Evolutionary conservation across 805 yeast genomes (phyloP).

Genomic region (Vanderwaltozyma verrucispora): DNA sequence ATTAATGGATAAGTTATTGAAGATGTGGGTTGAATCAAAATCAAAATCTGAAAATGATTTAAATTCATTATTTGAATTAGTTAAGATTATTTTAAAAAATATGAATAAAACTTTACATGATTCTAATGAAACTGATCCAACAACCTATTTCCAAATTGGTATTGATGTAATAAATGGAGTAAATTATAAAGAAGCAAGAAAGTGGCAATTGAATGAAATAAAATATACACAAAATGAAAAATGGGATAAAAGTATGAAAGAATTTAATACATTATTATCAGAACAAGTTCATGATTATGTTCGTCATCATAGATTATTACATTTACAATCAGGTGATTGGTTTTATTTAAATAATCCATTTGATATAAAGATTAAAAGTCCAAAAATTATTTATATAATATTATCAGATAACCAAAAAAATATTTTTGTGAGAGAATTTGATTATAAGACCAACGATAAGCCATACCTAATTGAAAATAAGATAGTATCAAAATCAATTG

Average conservation of each 20-base stretch:
- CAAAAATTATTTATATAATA: slow-evolving; percentile 44
- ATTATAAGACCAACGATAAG: slow-evolving; percentile 33
- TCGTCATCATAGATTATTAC: slow-evolving; percentile 61
- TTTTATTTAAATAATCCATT: slow-evolving; percentile 54
- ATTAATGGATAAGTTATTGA: slow-evolving; percentile 46
- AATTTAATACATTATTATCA: slow-evolving; percentile 41
- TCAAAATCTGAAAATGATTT: slow-evolving; percentile 41
- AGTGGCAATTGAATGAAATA: slow-evolving; percentile 39
- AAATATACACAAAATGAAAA: slow-evolving; percentile 28
- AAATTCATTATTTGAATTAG: slow-evolving; percentile 37
- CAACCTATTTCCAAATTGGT: background rate
- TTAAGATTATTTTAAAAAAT: slow-evolving; percentile 29
- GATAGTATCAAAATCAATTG: slow-evolving; percentile 7
- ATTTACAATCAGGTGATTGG: slow-evolving; percentile 73
- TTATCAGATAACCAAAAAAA: slow-evolving; percentile 58
- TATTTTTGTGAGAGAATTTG: slow-evolving; percentile 50
- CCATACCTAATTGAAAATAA: slow-evolving; percentile 57
- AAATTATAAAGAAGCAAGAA: slow-evolving; percentile 40
- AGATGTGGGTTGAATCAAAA: slow-evolving; percentile 52
- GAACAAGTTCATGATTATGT: slow-evolving; percentile 61
- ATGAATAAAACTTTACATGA: slow-evolving; percentile 23
- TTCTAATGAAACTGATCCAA: background rate
- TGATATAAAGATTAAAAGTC: slow-evolving; percentile 16
- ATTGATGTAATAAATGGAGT: background rate
- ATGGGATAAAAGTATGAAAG: slow-evolving; percentile 39